phyloP scores from a whole-genome alignment of 164 flowering plant genomes.

The Umbilicus rupestris region DNA sequence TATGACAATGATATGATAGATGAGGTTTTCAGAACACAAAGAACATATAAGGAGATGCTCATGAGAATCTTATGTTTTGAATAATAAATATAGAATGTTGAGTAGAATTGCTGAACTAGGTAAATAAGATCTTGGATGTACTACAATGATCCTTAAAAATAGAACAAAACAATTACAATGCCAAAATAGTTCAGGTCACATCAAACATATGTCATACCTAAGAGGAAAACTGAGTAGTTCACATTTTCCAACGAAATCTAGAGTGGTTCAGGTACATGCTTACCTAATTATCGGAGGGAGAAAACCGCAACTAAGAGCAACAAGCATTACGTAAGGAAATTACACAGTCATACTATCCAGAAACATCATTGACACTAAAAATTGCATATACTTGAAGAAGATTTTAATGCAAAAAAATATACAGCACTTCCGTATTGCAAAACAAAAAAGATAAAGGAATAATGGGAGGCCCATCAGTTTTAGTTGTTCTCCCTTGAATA shows the following conservation, averaged over 20 bases:
- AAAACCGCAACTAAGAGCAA: too few species aligned
- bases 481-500: too few species aligned
- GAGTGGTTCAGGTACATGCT: not conserved
- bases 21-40: not conserved
- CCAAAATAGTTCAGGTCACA: not conserved
- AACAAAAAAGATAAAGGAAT: too few species aligned
- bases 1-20: not conserved
- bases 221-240: not conserved
- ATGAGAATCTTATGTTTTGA: not conserved
- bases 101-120: not conserved
- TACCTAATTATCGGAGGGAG: not conserved
- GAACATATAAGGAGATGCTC: not conserved
- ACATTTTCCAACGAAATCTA: not conserved
- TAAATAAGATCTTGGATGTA: not conserved
- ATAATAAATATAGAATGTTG: not conserved
- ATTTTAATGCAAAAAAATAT: too few species aligned
- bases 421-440: too few species aligned
- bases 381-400: too few species aligned
- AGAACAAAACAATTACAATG: not conserved
- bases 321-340: too few species aligned
- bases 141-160: not conserved
- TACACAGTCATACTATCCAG: too few species aligned
- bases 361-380: too few species aligned
- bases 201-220: not conserved
- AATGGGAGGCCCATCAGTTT: too few species aligned